Base-by-base conservation (phyloP, 257 asterid genomes). In the Ilex aquifolium region DNA sequence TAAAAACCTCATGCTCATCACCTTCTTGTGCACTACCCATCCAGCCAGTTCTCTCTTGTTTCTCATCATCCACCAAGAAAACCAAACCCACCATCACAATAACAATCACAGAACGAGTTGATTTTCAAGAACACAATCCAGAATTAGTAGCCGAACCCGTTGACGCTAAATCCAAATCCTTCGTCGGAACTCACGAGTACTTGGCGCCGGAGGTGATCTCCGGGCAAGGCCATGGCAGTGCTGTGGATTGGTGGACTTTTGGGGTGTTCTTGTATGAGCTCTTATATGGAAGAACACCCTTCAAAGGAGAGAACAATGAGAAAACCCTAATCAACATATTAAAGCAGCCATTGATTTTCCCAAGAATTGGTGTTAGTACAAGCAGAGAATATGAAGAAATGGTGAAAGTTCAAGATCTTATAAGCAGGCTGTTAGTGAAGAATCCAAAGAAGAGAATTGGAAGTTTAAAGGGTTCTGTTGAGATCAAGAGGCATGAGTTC, bases 191-290 rank as follows among this genome's bases (percentile, higher is more conserved):
- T 53, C 96, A 88, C 57, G 96, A 85, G 68, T 88, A 88, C 55
- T 65, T 88, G 27, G 96, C 96, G 2, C 96, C 96, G 2, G 96
- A 88, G 75, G 86, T 88, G 21, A 85, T 88, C 44, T 80, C 90
- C 7, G 96, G 96, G 0, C 92, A 88, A 53, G 96, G 96, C 1
- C 96, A 88, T 21, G 96, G 96, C 0, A 82, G 92, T 57, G 88
- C 95, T 1, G 96, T 88, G 32, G 96, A 88, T 57, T 88, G 96
- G 96, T 88, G 96, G 96, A 85, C 96, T 0, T 71, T 82, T 3
- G 96, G 96, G 9, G 77, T 86, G 30, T 88, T 88, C 54, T 44
- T 88, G 5, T 88, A 67, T 68, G 96, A 88, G 65, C 65, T 88
- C 2, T 69, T 85, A 12, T 79, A 82, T 1, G 88, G 96, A 0